These are phyloP conservation scores for Fonsecaea nubica DNA, from an alignment of 2,329 filamentous ascomycete genomes.

Conservation along the genomic window DNA sequence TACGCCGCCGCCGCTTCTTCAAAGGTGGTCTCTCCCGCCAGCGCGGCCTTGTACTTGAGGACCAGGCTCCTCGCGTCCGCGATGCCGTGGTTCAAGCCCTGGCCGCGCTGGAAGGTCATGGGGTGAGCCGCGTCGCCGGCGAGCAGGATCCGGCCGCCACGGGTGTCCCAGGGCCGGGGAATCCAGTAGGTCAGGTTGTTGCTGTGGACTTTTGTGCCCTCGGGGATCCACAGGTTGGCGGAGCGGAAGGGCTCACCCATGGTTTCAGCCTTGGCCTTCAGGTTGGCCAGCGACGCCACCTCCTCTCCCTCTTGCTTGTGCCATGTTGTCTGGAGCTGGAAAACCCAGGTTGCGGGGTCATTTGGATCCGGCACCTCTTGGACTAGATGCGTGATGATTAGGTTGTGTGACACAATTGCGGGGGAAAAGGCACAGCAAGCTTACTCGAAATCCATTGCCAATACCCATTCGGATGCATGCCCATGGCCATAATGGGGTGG, in stretches of 20 bases:
- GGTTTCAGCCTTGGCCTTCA: slow-evolving; percentile 37
- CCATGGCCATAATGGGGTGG: slow-evolving; percentile 38
- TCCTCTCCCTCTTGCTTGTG: slow-evolving; percentile 28
- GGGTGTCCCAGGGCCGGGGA: slow-evolving; percentile 43
- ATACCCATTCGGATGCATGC: slow-evolving; percentile 34
- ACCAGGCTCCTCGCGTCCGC: slow-evolving; percentile 48
- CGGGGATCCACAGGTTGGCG: slow-evolving; percentile 41
- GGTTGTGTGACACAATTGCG: background rate
- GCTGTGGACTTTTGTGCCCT: slow-evolving; percentile 37
- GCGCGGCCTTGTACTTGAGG: slow-evolving; percentile 38
- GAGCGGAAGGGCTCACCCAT: slow-evolving; percentile 40
- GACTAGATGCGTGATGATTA: slow-evolving; percentile 31
- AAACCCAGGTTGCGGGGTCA: slow-evolving; percentile 44
- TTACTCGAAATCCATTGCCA: slow-evolving; percentile 34
- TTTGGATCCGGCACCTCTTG: slow-evolving; percentile 41
- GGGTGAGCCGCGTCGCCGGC: slow-evolving; percentile 46
- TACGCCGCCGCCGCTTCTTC: slow-evolving; percentile 40
- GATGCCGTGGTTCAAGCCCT: slow-evolving; percentile 42
- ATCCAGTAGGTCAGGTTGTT: slow-evolving; percentile 42
- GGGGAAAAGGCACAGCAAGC: background rate
- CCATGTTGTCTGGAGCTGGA: slow-evolving; percentile 42
- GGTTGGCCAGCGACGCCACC: slow-evolving; percentile 36
- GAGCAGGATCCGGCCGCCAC: slow-evolving; percentile 42
- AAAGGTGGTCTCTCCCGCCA: slow-evolving; percentile 27
- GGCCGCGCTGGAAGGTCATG: slow-evolving; percentile 42